These are phyloP conservation scores for Alternaria dauci DNA, from an alignment of 2,329 filamentous ascomycete species.

Conservation along the genomic window DNA sequence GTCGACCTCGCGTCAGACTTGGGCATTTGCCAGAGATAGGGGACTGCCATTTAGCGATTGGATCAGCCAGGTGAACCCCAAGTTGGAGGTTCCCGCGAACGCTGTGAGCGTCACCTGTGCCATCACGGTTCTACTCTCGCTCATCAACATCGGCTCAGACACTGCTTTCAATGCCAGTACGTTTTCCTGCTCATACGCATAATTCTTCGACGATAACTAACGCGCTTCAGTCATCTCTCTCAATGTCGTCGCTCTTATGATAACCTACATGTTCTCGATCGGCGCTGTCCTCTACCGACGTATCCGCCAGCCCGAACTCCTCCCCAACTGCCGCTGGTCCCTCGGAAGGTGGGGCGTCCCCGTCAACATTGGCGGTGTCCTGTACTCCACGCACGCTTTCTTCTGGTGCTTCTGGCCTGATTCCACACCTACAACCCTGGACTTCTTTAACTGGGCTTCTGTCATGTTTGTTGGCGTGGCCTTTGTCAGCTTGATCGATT, in stretches of 20 bases:
- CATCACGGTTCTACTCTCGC: slow-evolving; percentile 38
- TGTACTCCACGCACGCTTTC: slow-evolving; percentile 50
- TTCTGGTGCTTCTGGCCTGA: slow-evolving; percentile 56
- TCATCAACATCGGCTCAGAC: slow-evolving; percentile 50
- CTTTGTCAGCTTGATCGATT: slow-evolving; percentile 39
- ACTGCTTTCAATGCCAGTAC: slow-evolving; percentile 47
- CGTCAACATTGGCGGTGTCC: slow-evolving; percentile 49
- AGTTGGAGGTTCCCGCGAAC: slow-evolving; percentile 42
- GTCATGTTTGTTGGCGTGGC: slow-evolving; percentile 48
- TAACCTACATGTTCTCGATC: slow-evolving; percentile 54
- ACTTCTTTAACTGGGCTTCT: slow-evolving; percentile 48
- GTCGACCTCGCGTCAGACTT: slow-evolving; percentile 47
- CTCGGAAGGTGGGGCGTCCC: slow-evolving; percentile 51
- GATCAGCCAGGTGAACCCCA: slow-evolving; percentile 38
- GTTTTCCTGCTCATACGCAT: neutral
- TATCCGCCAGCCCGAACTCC: slow-evolving; percentile 47
- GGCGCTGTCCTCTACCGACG: slow-evolving; percentile 53
- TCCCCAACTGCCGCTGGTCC: slow-evolving; percentile 51
- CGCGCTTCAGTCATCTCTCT: slow-evolving; percentile 47
- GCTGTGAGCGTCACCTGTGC: slow-evolving; percentile 42
- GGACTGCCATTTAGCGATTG: slow-evolving; percentile 46
- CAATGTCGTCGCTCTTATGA: slow-evolving; percentile 50
- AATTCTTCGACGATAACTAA: neutral
- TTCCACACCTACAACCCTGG: slow-evolving; percentile 33
- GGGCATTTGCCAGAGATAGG: slow-evolving; percentile 48